Evolutionary conservation across 2,329 filamentous ascomycete species (phyloP), one percentile per base, ranked within the genome.

Genomic region (Cordyceps tenuipes): DNA sequence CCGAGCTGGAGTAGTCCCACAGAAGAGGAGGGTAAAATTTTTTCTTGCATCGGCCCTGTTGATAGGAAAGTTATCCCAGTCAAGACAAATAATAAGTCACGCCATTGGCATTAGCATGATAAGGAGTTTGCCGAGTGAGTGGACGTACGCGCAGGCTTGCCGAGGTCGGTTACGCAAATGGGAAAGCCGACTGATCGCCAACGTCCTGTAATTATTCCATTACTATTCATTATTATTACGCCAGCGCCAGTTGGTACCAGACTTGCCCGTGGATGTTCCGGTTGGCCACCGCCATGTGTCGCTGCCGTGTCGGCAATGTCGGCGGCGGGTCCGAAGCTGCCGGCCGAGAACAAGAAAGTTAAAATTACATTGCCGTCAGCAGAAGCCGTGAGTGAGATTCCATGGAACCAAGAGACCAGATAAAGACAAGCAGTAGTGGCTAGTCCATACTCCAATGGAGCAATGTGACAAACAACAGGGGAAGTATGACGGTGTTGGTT

Each of bases 1-100:
- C 41, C 53, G 53, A 56, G 53, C 46, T 57, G 55, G 46, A 57
- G 53, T n/a, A 17, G 41, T 57, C 54, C 55, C 55, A 57, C 44
- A 5, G 17, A 12, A 49, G 55, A 57, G 50, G 50, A 57, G 46
- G 34, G 12, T 7, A 26, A 34, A 47, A 39, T 1, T 29, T 46
- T 54, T 44, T 29, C 1, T 15, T 26, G 9, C 43, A 46, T 46
- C 43, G 17, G 43, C 23, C n/a, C 4, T 46, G 19, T 17, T 21
- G n/a, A 21, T n/a, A 17, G 49, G 34, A 39, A 3, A 41, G 26
- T 7, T 52, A 26, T 39, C 49, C 49, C 12, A 17, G n/a, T 39
- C 15, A 31, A 23, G 49, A 15, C 29, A 2, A n/a, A 23, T 10
- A 34, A 21, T 10, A 34, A 21, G 43, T 36, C 34, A 52, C 31